Percentiles rank a stretch among this genome's conserved stretches.
Evolutionary conservation across 1,284 basidiomycete genomes (phyloP).

Genomic region (Ustilago loliicola): DNA sequence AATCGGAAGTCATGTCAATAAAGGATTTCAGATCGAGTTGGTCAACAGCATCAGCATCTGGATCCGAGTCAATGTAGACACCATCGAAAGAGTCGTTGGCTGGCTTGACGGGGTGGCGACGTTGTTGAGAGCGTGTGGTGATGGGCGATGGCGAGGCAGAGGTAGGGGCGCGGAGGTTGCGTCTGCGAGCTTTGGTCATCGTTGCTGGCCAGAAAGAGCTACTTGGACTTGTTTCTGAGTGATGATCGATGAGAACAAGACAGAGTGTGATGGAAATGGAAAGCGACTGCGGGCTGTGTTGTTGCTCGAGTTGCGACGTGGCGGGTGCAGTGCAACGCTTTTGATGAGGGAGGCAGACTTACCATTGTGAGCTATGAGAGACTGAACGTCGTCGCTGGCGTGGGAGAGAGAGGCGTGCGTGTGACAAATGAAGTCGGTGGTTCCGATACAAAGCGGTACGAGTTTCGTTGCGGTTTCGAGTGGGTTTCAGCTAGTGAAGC

Average conservation of each 20-base stretch:
- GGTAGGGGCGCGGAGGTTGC: slow-evolving; percentile 27
- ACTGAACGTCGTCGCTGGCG: not conserved
- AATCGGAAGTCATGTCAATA: slow-evolving; percentile 37
- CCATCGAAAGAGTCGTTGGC: not conserved
- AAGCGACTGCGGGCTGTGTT: slow-evolving; percentile 9
- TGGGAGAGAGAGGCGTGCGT: not conserved
- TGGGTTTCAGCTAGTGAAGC: not conserved
- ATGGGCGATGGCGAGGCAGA: slow-evolving; percentile 9
- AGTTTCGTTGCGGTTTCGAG: not conserved
- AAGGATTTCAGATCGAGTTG: slow-evolving; percentile 34
- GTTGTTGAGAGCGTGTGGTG: slow-evolving; percentile 2
- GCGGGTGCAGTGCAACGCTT: not conserved
- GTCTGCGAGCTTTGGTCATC: slow-evolving; percentile 41
- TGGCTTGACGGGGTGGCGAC: not conserved
- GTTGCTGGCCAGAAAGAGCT: not conserved
- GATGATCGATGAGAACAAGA: not conserved
- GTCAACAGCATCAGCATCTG: not conserved
- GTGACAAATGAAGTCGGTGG: slow-evolving; percentile 16
- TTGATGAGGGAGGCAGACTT: slow-evolving; percentile 5
- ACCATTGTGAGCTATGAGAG: slow-evolving; percentile 6
- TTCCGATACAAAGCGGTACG: not conserved
- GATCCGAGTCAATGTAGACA: slow-evolving; percentile 12
- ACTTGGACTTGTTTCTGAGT: not conserved
- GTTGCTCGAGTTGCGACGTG: not conserved
- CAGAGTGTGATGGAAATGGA: not conserved